Percentiles rank a stretch among this genome's conserved stretches.
phyloP scores from a whole-genome alignment of 1,139 yeast genomes.

The Citeromyces siamensis region DNA sequence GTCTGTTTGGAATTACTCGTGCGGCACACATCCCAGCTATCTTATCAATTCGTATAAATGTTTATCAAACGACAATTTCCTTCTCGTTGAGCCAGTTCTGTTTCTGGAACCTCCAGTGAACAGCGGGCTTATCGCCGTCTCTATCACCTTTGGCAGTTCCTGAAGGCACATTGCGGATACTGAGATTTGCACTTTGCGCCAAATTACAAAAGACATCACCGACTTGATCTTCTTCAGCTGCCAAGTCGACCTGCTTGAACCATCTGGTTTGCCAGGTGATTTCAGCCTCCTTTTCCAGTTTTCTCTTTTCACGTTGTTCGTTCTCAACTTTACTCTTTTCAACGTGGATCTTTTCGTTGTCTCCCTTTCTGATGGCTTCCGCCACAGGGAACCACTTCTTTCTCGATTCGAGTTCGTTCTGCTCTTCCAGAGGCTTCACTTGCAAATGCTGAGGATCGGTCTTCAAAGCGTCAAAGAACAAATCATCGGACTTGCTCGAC shows the following conservation, averaged over 20 bases:
- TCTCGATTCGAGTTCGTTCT: conserved; percentile 66
- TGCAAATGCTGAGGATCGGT: conserved; percentile 36
- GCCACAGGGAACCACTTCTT: conserved; percentile 84
- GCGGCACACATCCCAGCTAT: too few relatives aligned
- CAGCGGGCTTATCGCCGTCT: conserved; percentile 28
- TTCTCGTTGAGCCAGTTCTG: conserved; percentile 44
- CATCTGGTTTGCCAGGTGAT: conserved; percentile 64
- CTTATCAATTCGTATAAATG: background rate
- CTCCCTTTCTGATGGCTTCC: conserved; percentile 65
- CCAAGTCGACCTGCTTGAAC: conserved; percentile 49
- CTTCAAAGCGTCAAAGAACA: conserved; percentile 59
- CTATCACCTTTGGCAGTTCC: conserved; percentile 46
- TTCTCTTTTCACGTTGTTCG: conserved; percentile 70
- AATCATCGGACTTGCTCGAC: conserved; percentile 12
- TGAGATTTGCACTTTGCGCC: conserved; percentile 41
- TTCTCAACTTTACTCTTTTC: conserved; percentile 75
- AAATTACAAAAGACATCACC: conserved; percentile 37
- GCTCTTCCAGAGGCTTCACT: conserved; percentile 76
- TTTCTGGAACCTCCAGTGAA: conserved; percentile 60
- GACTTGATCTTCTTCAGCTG: conserved; percentile 9
- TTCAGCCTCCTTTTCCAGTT: conserved; percentile 53
- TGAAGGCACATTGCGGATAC: conserved; percentile 53
- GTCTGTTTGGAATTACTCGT: too few relatives aligned
- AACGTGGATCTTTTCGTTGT: conserved; percentile 58
- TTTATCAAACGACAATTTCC: conserved; percentile 36